These are phyloP conservation scores for Prosopis cineraria DNA, from an alignment of 306 rosid genomes.

Conservation along the genomic window DNA sequence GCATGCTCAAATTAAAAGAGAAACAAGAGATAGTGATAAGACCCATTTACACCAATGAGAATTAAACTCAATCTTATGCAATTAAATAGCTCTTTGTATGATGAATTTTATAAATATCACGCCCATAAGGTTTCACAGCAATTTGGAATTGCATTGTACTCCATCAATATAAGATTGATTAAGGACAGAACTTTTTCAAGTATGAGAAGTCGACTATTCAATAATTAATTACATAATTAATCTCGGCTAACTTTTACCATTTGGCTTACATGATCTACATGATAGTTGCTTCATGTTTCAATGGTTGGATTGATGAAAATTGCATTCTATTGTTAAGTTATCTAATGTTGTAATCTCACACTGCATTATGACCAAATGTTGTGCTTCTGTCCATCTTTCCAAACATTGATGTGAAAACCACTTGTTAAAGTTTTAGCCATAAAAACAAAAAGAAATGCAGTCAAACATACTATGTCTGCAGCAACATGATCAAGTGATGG, in stretches of 20 bases:
- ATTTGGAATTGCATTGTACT: neutral
- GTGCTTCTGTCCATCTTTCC: neutral
- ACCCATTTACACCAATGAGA: neutral
- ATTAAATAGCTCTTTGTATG: neutral
- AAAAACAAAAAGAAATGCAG: neutral
- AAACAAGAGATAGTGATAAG: neutral
- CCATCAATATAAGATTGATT: neutral
- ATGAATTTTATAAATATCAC: neutral
- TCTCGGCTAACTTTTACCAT: neutral
- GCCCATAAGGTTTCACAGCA: neutral
- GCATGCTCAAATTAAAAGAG: constrained; percentile 2
- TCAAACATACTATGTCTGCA: constrained; percentile 85
- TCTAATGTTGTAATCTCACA: neutral
- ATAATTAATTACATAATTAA: neutral
- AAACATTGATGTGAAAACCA: neutral
- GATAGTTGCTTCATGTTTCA: neutral
- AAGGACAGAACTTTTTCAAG: neutral
- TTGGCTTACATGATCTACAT: neutral
- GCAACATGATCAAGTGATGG: constrained; percentile 97
- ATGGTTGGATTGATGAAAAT: neutral
- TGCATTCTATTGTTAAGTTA: neutral
- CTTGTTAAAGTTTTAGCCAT: neutral
- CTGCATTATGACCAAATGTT: neutral
- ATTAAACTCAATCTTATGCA: neutral
- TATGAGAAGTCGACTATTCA: neutral